Percentiles rank a stretch among this genome's conserved stretches.
Evolutionary conservation across 306 rosid genomes (phyloP).

Genomic region (Arachis stenosperma): DNA sequence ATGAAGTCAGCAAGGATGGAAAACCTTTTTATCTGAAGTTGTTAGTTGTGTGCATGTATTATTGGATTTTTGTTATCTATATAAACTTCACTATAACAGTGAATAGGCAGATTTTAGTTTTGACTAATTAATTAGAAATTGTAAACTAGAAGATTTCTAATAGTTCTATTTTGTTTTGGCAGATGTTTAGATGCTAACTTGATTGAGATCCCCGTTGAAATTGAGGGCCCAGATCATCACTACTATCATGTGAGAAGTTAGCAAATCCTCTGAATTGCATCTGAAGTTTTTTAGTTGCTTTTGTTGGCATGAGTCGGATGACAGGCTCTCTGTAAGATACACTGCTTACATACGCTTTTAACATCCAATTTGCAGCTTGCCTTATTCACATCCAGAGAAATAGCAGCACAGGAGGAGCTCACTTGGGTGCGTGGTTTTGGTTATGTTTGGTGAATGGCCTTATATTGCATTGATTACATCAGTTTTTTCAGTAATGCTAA

Average conservation of each 20-base stretch:
- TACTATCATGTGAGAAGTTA: conserved; percentile 76
- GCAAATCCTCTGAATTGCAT: conserved; percentile 23
- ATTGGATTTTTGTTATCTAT: conserved; percentile 22
- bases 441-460: conserved; percentile 36
- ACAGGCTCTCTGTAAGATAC: conserved; percentile 15
- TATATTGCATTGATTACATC: conserved; percentile 26
- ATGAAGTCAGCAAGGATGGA: conserved; percentile 5
- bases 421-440: conserved; percentile 76
- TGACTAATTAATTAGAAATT: conserved; percentile 18
- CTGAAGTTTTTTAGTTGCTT: conserved; percentile 20
- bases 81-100: conserved; percentile 18
- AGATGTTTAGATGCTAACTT: conserved; percentile 95
- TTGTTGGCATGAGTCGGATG: conserved; percentile 22
- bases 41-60: conserved; percentile 30
- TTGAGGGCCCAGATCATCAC: conserved; percentile 74
- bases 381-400: conserved; percentile 79
- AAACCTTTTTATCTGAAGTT: conserved; percentile 11
- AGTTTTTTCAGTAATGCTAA: conserved; percentile 17
- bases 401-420: conserved; percentile 85
- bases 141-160: conserved; percentile 15
- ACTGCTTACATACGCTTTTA: conserved; percentile 34
- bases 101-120: conserved; percentile 3
- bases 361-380: conserved; percentile 68
- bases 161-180: conserved; percentile 36
- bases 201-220: conserved; percentile 81